phyloP scores from a whole-genome alignment of 2,329 filamentous ascomycete genomes.

The Dactylellina parvicollis region DNA sequence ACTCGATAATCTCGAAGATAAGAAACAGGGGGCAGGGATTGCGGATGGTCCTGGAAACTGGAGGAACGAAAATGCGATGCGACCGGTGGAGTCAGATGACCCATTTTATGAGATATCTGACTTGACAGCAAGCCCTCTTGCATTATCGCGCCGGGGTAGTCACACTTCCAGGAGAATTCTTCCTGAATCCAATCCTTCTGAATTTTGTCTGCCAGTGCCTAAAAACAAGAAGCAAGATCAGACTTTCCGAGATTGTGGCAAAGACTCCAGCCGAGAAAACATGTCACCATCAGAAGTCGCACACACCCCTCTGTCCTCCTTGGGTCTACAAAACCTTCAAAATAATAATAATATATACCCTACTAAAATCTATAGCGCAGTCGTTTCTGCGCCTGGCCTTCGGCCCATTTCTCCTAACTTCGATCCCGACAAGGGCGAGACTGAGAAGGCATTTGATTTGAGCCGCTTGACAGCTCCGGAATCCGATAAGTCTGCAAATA shows the following conservation, averaged over 20 bases:
- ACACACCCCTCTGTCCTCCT: neutral
- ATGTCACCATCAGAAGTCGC: neutral
- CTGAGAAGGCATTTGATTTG: neutral
- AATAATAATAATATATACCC: neutral
- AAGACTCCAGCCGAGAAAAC: neutral
- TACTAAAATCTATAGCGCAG: neutral
- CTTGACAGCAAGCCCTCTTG: constrained; percentile 26
- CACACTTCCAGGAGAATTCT: neutral
- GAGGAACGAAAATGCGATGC: neutral
- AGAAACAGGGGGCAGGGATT: neutral
- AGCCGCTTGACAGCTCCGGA: neutral
- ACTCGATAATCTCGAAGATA: constrained; percentile 5
- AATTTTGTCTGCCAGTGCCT: neutral
- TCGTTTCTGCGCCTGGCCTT: constrained; percentile 8
- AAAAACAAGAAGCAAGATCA: neutral
- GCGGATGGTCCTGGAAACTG: neutral
- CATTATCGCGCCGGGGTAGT: neutral
- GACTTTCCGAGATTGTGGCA: neutral
- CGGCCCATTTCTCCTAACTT: constrained; percentile 30
- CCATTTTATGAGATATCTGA: constrained; percentile 50
- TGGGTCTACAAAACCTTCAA: neutral
- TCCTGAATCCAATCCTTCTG: neutral
- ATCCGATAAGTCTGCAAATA: neutral
- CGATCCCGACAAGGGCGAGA: constrained; percentile 26
- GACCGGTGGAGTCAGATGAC: constrained; percentile 4